phyloP scores from a whole-genome alignment of 2,329 filamentous ascomycete genomes.

The Nigrospora sphaerica region DNA sequence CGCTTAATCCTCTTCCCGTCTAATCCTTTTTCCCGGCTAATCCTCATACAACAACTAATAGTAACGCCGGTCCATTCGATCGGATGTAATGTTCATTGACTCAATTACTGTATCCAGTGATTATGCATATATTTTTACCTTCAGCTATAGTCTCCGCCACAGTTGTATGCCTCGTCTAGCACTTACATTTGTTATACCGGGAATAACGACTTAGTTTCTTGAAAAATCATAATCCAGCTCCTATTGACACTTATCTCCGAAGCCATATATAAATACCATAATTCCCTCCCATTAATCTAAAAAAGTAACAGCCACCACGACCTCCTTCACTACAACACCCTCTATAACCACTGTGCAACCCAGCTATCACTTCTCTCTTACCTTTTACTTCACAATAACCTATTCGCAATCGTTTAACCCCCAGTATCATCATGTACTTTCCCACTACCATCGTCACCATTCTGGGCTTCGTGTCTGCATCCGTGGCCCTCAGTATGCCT shows the following conservation, averaged over 20 bases:
- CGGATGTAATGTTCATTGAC: background rate
- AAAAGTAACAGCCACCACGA: too few species aligned
- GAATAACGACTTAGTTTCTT: background rate
- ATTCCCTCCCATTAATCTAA: background rate
- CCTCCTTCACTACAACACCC: background rate
- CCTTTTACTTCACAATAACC: background rate
- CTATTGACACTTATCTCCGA: too few species aligned
- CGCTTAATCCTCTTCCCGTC: too few species aligned
- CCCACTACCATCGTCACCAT: background rate
- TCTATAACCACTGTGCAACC: background rate
- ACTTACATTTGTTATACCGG: background rate
- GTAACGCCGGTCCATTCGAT: too few species aligned
- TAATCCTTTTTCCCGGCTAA: too few species aligned
- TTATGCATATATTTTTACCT: too few species aligned
- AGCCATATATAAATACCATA: background rate
- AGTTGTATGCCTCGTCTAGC: background rate
- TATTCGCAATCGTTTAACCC: background rate
- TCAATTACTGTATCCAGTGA: too few species aligned
- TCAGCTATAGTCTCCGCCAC: too few species aligned
- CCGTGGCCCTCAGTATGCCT: background rate
- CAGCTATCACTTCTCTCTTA: background rate
- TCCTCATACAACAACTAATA: too few species aligned
- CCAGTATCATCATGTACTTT: background rate
- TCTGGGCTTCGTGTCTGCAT: background rate
- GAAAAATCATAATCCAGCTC: too few species aligned